Evolutionary conservation across 768 basidiomycete genomes (phyloP).

Genomic region (Collybia mongolica): DNA sequence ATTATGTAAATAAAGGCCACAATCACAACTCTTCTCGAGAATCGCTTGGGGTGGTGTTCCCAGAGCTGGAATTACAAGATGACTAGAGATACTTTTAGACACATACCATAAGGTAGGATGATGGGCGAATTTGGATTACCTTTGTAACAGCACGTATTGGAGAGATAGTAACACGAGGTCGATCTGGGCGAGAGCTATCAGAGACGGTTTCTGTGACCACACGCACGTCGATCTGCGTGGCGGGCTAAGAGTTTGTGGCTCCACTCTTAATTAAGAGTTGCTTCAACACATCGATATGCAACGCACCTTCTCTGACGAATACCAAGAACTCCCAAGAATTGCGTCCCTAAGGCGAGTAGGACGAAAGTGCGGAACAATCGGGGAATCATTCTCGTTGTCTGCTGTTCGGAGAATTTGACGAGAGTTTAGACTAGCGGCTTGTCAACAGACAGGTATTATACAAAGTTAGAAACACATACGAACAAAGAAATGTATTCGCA

Average conservation of each 20-base stretch:
- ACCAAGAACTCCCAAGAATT: constrained; percentile 4
- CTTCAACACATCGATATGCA: background rate
- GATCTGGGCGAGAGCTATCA: constrained; percentile 4
- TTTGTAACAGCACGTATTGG: no score
- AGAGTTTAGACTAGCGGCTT: constrained; percentile 23
- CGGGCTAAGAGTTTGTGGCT: constrained; percentile 7
- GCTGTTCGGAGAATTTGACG: constrained; percentile 24
- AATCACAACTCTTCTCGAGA: no score
- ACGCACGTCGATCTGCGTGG: constrained; percentile 25
- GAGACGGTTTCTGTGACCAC: constrained; percentile 30
- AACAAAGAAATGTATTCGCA: constrained; percentile 31
- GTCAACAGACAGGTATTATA: background rate
- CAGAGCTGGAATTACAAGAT: no score
- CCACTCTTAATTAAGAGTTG: background rate
- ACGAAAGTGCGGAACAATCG: constrained; percentile 11
- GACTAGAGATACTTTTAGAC: no score
- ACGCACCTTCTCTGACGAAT: constrained; percentile 4
- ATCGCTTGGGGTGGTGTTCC: no score
- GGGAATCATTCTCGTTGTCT: constrained; percentile 13
- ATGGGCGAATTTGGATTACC: no score
- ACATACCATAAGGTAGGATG: no score
- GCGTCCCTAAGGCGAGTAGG: constrained; percentile 5
- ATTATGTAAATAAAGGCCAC: no score
- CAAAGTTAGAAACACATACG: constrained; percentile 16
- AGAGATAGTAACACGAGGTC: no score